These are phyloP conservation scores for Debaryomyces singareniensis DNA, from an alignment of 1,139 yeast species.

Conservation along the genomic window DNA sequence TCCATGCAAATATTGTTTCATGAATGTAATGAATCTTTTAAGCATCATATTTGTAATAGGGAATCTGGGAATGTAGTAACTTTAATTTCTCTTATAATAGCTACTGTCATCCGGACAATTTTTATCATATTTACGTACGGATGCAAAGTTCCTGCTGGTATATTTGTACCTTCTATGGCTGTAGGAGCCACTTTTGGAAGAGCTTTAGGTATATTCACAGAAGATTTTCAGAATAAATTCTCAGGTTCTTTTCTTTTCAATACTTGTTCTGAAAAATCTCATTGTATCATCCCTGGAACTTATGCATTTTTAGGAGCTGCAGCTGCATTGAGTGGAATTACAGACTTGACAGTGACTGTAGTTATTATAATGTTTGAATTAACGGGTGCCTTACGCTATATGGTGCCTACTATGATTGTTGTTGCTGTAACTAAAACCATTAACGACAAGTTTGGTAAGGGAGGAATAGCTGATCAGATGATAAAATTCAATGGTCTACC, in stretches of 20 bases:
- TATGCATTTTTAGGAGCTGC: constrained; percentile 98
- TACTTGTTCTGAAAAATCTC: constrained; percentile 34
- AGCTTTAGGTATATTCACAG: constrained; percentile 67
- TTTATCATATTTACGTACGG: constrained; percentile 85
- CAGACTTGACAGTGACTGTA: constrained; percentile 85
- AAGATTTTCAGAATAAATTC: constrained; percentile 42
- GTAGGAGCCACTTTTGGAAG: constrained; percentile 94
- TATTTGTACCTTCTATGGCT: constrained; percentile 95
- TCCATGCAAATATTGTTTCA: constrained; percentile 85
- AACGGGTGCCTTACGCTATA: constrained; percentile 87
- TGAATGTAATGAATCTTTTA: constrained; percentile 57
- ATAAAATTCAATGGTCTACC: constrained; percentile 87
- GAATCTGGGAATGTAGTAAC: constrained; percentile 26
- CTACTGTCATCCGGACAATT: constrained; percentile 64
- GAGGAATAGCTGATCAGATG: constrained; percentile 95
- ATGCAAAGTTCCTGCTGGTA: constrained; percentile 90
- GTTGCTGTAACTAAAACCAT: constrained; percentile 85
- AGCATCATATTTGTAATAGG: constrained; percentile 44
- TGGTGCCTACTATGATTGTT: constrained; percentile 92
- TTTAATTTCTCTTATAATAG: constrained; percentile 53
- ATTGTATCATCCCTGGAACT: constrained; percentile 84
- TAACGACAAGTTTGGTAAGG: constrained; percentile 67
- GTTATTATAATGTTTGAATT: constrained; percentile 94
- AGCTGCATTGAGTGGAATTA: constrained; percentile 89
- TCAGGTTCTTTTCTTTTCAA: constrained; percentile 41